These are phyloP conservation scores for Aspergillus leporis DNA, from an alignment of 495 filamentous ascomycete genomes.

Conservation along the genomic window DNA sequence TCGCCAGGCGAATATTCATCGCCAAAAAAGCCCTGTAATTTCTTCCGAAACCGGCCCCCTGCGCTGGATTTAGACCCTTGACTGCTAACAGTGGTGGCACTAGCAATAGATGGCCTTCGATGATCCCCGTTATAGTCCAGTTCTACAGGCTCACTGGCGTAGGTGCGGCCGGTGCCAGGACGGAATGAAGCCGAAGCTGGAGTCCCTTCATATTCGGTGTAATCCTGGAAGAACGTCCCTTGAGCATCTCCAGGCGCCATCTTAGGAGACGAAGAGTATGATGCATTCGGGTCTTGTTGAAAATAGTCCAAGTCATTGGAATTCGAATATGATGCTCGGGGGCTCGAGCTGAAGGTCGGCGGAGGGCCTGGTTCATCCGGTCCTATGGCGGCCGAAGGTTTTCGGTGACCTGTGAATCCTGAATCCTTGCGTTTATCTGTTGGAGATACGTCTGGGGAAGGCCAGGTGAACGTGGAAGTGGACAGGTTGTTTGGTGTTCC, in stretches of 20 bases:
- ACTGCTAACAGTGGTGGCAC: conserved; percentile 85
- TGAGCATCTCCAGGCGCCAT: conserved; percentile 35
- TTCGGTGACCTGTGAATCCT: conserved; percentile 40
- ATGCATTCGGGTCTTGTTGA: conserved; percentile 38
- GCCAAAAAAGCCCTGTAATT: conserved; percentile 82
- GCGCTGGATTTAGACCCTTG: conserved; percentile 82
- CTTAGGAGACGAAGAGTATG: conserved; percentile 33
- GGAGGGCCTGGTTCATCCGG: conserved; percentile 30
- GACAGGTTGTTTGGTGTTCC: conserved; percentile 33
- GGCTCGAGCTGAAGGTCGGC: conserved; percentile 26
- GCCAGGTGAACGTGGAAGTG: conserved; percentile 45
- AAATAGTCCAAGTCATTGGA: conserved; percentile 25
- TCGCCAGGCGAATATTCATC: conserved; percentile 71
- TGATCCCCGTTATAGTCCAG: conserved; percentile 67
- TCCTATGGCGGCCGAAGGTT: conserved; percentile 37
- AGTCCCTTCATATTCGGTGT: conserved; percentile 50
- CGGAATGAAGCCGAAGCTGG: conserved; percentile 66
- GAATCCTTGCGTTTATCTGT: conserved; percentile 45
- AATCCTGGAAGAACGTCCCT: conserved; percentile 46
- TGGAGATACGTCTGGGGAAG: conserved; percentile 45
- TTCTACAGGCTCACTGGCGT: conserved; percentile 67
- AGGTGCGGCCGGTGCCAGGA: conserved; percentile 59
- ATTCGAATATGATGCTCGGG: conserved; percentile 32
- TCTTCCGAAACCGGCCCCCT: conserved; percentile 68
- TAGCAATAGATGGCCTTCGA: conserved; percentile 85